A percentile compares a stretch with the other conserved stretches of the same genome.
Evolutionary conservation across 2,329 filamentous ascomycete species (phyloP).

Genomic region (Pseudocercospora pini-densiflorae): DNA sequence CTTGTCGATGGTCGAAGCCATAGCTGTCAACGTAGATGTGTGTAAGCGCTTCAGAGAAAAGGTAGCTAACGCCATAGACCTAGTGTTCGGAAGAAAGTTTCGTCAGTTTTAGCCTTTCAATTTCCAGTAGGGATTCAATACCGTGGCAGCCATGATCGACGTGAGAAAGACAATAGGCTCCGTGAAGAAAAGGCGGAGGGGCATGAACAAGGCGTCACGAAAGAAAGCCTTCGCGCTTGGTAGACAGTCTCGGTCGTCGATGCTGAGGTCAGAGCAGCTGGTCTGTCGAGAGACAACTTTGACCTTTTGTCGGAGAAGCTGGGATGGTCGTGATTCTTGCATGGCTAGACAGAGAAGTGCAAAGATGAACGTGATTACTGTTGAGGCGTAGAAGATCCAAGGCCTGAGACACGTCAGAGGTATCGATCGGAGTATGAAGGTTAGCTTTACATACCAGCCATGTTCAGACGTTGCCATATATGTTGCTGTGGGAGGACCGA

Average conservation of each 20-base stretch:
- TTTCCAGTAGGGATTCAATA: slow-evolving; percentile 11
- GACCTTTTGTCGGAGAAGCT: slow-evolving; percentile 46
- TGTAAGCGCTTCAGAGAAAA: slow-evolving; percentile 50
- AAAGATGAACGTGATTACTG: slow-evolving; percentile 44
- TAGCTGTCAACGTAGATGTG: slow-evolving; percentile 43
- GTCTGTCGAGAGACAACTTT: slow-evolving; percentile 36
- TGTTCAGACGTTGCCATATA: slow-evolving; percentile 21
- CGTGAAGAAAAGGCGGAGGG: slow-evolving; percentile 46
- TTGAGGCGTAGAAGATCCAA: slow-evolving; percentile 52
- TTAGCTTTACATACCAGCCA: slow-evolving; percentile 25
- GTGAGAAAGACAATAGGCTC: slow-evolving; percentile 54
- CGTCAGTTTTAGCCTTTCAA: not conserved
- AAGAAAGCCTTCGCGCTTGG: slow-evolving; percentile 43
- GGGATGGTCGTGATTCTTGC: slow-evolving; percentile 51
- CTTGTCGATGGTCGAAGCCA: slow-evolving; percentile 40
- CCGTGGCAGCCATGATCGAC: slow-evolving; percentile 49
- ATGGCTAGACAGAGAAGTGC: slow-evolving; percentile 45
- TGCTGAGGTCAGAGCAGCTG: slow-evolving; percentile 33
- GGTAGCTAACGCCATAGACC: slow-evolving; percentile 52
- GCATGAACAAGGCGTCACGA: slow-evolving; percentile 8
- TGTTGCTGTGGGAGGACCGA: slow-evolving; percentile 51
- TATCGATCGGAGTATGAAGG: not conserved
- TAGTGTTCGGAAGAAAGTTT: no score
- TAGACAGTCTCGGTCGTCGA: slow-evolving; percentile 46
- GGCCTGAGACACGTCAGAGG: slow-evolving; percentile 38